Evolutionary conservation across 2,329 filamentous ascomycete genomes (phyloP).

Genomic region (Tolypocladium pustulatum): DNA sequence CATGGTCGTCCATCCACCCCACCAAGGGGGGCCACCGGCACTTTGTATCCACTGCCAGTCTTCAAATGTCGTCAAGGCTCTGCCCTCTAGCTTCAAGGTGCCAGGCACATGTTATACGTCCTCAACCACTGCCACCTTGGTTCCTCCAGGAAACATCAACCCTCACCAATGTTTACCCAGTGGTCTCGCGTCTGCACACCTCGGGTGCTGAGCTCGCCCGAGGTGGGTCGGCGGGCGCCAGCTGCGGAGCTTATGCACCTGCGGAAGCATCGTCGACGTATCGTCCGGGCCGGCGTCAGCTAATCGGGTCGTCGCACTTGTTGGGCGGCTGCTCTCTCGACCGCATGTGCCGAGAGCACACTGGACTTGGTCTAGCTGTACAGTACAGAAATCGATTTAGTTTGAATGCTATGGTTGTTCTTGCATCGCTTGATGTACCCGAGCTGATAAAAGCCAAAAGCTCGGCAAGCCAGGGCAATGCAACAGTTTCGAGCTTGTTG

Average conservation of each 20-base stretch:
- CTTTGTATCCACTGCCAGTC: not conserved
- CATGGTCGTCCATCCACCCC: not conserved
- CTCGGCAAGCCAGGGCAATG: not conserved
- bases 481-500: not conserved
- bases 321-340: not conserved
- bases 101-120: not conserved
- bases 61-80: no score
- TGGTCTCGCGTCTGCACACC: not conserved
- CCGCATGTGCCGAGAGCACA: not conserved
- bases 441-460: not conserved
- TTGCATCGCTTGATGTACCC: not conserved
- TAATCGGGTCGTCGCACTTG: not conserved
- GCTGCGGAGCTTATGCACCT: not conserved
- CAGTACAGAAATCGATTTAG: no score
- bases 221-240: not conserved
- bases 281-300: not conserved
- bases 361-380: not conserved
- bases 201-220: not conserved
- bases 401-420: not conserved
- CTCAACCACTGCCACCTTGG: no score
- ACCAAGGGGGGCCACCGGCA: not conserved
- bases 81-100: no score
- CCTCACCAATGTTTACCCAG: not conserved
- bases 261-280: not conserved
- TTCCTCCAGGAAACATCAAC: no score